Evolutionary conservation across 2,329 filamentous ascomycete species (phyloP), one percentile per base, ranked within the genome.

Genomic region (Chaetomium olivaceum): DNA sequence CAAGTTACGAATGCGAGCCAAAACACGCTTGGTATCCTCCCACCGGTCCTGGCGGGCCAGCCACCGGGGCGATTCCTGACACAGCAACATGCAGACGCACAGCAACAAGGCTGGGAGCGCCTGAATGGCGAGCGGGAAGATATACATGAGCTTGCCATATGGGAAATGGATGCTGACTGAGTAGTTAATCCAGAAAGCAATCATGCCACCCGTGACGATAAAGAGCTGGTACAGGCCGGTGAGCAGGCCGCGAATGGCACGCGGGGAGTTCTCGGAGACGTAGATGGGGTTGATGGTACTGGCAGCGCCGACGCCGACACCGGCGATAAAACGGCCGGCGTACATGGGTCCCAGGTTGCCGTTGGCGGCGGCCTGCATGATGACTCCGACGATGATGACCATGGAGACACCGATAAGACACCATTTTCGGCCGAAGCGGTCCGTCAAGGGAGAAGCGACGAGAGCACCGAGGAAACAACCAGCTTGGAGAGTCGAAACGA

Each of bases 21-120:
- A 81, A 1, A 85, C 82, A 0, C 61, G 64, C 54, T 82, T 83
- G 16, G 87, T 84, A 63, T 88, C 82, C 68, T 90, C 87, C 86
- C 87, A 89, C 54, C 82, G 80, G 72, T 89, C 87, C 72, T 85
- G 81, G 65, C 86, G 86, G 23, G 87, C 88, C 3, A 89, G 81
- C 80, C 85, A 90, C 56, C 88, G 81, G 3, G 87, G 87, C 0
- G 85, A 88, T 71, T 90, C 88, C 71, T 85, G 83, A 79, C 85
- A 87, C 56, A 89, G 76, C 2, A 85, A 73, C 85, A 90, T 90
- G 70, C 85, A 82, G 51, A 78, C 60, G 67, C 87, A 81, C 3
- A 90, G 81, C 27, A 89, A 76, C 5, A 86, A 71, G 3, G 87
- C 86, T 0, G 88, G 88, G 1, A 91, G 79, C 23, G 82, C 85